phyloP scores from a whole-genome alignment of 345 rosid species.

The Salix dunnii region DNA sequence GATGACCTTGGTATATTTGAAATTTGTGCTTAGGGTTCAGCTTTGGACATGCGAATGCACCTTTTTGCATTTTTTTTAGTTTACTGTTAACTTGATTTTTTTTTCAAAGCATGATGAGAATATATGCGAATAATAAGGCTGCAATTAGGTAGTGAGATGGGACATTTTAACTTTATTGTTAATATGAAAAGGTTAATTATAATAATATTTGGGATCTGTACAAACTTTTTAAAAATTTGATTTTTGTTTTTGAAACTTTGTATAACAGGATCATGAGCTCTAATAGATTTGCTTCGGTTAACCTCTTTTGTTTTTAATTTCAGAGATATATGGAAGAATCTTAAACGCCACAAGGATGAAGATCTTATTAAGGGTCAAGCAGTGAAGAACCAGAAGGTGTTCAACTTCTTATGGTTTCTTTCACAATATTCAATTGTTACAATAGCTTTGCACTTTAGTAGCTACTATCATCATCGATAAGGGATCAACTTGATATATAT shows the following conservation, averaged over 20 bases:
- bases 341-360: constrained; percentile 73
- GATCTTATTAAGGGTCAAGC: constrained; percentile 87
- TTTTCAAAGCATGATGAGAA: too few relatives aligned
- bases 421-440: neutral
- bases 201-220: neutral
- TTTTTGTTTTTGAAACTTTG: too few relatives aligned
- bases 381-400: constrained; percentile 85
- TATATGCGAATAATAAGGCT: too few relatives aligned
- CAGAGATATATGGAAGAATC: constrained; percentile 66
- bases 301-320: neutral
- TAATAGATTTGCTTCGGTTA: neutral
- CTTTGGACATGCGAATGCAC: too few relatives aligned
- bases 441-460: neutral
- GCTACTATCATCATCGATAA: neutral
- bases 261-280: neutral
- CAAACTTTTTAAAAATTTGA: too few relatives aligned
- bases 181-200: neutral
- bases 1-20: too few relatives aligned
- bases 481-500: neutral
- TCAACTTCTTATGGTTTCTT: neutral
- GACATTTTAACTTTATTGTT: neutral
- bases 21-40: too few relatives aligned
- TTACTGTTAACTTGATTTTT: too few relatives aligned
- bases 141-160: too few relatives aligned
- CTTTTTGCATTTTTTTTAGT: too few relatives aligned